Percentiles rank a stretch among this genome's conserved stretches.
phyloP scores from a whole-genome alignment of 768 basidiomycete genomes.

The Mrakia blollopis region DNA sequence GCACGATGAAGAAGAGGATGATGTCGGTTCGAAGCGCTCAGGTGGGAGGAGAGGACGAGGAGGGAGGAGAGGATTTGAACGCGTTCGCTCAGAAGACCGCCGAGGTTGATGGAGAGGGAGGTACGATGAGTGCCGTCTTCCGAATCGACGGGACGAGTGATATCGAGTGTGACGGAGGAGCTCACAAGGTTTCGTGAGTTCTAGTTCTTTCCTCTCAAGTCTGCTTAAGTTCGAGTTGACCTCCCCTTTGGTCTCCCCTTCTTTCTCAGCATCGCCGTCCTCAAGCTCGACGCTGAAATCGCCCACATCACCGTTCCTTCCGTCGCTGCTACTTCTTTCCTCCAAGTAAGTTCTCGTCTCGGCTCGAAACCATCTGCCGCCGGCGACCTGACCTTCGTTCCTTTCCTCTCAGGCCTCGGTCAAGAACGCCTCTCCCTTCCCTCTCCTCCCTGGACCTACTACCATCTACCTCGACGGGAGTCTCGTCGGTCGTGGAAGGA shows the following conservation, averaged over 20 bases:
- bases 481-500: conserved; percentile 2
- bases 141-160: conserved; percentile 7
- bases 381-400: neutral
- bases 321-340: conserved; percentile 8
- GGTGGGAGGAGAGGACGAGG: neutral
- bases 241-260: neutral
- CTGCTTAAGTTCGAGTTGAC: too few relatives aligned
- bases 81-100: neutral
- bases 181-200: conserved; percentile 16
- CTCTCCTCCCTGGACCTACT: conserved; percentile 23
- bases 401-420: neutral
- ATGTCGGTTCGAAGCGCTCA: neutral
- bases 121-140: neutral
- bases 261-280: neutral
- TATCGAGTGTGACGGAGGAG: conserved; percentile 17
- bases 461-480: conserved; percentile 17
- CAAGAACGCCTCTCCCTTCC: conserved; percentile 7
- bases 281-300: conserved; percentile 9
- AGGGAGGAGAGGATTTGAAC: neutral
- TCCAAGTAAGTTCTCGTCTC: neutral
- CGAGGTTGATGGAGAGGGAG: neutral
- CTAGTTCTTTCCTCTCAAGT: too few relatives aligned
- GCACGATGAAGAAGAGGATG: conserved; percentile 1
- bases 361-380: neutral
- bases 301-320: conserved; percentile 18